Evolutionary conservation across 208 protist species (phyloP), one percentile per base, ranked within the genome.

Genomic region (Crithidia expoeki): DNA sequence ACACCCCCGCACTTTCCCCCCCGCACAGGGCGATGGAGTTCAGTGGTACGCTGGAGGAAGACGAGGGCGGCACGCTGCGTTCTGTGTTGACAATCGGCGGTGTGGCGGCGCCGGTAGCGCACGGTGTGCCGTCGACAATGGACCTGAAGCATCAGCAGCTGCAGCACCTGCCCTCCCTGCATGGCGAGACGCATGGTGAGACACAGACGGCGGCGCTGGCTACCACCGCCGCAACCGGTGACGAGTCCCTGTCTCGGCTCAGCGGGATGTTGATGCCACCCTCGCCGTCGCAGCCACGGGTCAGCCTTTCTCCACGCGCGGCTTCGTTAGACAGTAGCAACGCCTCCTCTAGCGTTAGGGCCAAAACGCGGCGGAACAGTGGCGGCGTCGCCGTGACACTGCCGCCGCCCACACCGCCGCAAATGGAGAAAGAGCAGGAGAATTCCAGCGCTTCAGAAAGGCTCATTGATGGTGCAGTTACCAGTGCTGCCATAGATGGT

Each of bases 261-360:
- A 72, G 64, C 23, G 64, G 34, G 3, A 25, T 68, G 1, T 49
- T 77, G 38, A 77, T 77, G 72, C 72, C 72, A 4, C 72, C 72
- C 10, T 77, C 63, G 14, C 72, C 72, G 58, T 71, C 72, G 50
- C 65, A 72, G 65, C 64, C 63, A 17, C 64, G 72, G 7, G 58
- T 21, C 23, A 19, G 27, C n/a, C 64, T 50, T 7, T 70, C 64
- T 12, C 64, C 64, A 1, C 51, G 42, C 53, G 50, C 64, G 0
- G 30, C 34, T n/a, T 67, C 61, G 4, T 11, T 67, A 10, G 23
- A 32, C 21, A 67, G 61, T 47, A 67, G 46, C 32, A 25, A 46
- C 1, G 49, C 57, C 3, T 63, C 57, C 14, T 63, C 57, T 21
- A 36, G 16, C n/a, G 42, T 42, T 12, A 0, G n/a, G 34, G 19